Conservation (phyloP, 805 yeast genomes). For the Hanseniaspora opuntiae region DNA sequence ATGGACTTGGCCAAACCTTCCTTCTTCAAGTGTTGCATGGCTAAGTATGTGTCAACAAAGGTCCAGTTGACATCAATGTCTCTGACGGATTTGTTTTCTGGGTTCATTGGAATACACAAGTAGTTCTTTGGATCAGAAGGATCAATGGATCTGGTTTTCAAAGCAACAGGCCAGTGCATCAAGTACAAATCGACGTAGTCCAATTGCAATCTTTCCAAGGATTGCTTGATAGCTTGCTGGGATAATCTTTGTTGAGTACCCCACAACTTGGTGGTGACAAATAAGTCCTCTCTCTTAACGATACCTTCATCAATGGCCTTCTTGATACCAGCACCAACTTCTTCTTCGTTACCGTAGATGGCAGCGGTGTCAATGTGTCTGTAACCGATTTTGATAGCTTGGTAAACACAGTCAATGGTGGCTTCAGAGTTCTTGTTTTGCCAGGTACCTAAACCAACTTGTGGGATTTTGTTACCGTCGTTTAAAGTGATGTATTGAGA, state of each 20-base stretch:
- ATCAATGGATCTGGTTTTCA: constrained; percentile 36
- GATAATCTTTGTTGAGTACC: constrained; percentile 72
- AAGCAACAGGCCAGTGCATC: constrained; percentile 85
- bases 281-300: constrained; percentile 38
- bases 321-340: constrained; percentile 41
- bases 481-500: constrained; percentile 31
- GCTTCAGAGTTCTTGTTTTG: constrained; percentile 39
- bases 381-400: constrained; percentile 54
- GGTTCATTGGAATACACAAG: constrained; percentile 25
- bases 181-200: constrained; percentile 75
- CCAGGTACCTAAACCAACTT: constrained; percentile 67
- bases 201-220: constrained; percentile 54
- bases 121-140: constrained; percentile 22
- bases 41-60: constrained; percentile 47
- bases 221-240: constrained; percentile 47
- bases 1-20: constrained; percentile 44
- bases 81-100: constrained; percentile 26
- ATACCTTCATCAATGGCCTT: constrained; percentile 12
- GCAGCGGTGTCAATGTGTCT: constrained; percentile 71
- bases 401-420: constrained; percentile 42
- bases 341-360: constrained; percentile 51
- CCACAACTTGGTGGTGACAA: constrained; percentile 78
- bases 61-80: constrained; percentile 30
- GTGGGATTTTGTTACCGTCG: constrained; percentile 52
- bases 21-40: constrained; percentile 44